These are phyloP conservation scores for Clitopilus hobsonii DNA, from an alignment of 768 basidiomycete genomes.

Conservation along the genomic window DNA sequence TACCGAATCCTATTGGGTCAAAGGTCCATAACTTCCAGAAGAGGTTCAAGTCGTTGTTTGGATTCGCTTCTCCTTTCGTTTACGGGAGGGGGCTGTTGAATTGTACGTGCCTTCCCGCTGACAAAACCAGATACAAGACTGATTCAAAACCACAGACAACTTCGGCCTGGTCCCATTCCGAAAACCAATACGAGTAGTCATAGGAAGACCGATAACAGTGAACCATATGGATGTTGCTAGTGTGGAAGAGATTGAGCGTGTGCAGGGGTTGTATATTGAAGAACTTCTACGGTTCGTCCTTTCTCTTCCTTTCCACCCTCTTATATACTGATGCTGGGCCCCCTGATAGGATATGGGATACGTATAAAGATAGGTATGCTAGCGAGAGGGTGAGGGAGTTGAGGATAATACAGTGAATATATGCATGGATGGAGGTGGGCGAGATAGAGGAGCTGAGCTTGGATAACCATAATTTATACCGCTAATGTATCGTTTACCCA, in stretches of 20 bases:
- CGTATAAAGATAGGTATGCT: not conserved
- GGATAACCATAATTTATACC: not conserved
- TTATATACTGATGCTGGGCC: not conserved
- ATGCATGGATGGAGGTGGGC: too few relatives aligned
- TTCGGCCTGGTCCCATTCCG: not conserved
- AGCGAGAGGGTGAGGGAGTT: not conserved
- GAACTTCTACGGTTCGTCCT: not conserved
- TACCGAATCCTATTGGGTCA: not conserved
- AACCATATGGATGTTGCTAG: not conserved
- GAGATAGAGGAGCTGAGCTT: too few relatives aligned
- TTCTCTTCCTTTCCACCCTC: not conserved
- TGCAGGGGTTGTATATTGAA: not conserved
- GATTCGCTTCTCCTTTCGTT: not conserved
- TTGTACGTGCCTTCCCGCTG: not conserved
- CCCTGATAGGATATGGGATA: not conserved
- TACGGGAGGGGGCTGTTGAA: not conserved
- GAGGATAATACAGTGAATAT: not conserved
- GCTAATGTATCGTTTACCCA: not conserved
- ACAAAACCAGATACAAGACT: too few relatives aligned
- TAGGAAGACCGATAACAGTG: not conserved
- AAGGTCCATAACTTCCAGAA: not conserved
- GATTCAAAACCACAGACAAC: too few relatives aligned
- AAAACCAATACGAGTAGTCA: not conserved
- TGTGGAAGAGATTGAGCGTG: not conserved
- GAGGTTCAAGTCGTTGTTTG: not conserved